These are phyloP conservation scores for Polymyxa betae DNA, from an alignment of 208 protist genomes.

Conservation along the genomic window DNA sequence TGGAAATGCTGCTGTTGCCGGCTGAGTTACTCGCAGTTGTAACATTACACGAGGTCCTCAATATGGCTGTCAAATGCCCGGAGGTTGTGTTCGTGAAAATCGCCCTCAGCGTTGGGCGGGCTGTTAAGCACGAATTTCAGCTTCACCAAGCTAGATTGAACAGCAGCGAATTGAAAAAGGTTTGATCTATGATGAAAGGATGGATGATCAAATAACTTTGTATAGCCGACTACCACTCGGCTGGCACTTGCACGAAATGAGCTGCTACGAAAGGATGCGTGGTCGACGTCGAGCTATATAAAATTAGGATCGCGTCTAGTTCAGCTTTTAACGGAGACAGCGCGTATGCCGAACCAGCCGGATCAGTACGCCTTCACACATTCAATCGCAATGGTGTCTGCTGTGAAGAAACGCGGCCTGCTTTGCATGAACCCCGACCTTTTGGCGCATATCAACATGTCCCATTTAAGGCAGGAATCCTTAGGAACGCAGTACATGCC, in stretches of 20 bases:
- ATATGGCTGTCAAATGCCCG: background rate
- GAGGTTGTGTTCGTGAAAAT: background rate
- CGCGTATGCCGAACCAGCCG: background rate
- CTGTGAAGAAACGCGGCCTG: background rate
- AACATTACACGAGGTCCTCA: conserved; percentile 40
- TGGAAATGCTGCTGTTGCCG: background rate
- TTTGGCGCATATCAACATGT: background rate
- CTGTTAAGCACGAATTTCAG: background rate
- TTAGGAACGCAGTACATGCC: conserved; percentile 41
- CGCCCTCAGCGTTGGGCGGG: background rate
- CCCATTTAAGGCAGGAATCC: background rate
- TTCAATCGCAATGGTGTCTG: background rate
- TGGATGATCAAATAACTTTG: background rate
- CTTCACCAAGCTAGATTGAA: background rate
- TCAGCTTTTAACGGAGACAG: background rate
- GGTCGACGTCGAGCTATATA: conserved; percentile 20
- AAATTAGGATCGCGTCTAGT: conserved; percentile 42
- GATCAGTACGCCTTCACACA: background rate
- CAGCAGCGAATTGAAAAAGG: background rate
- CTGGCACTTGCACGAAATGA: background rate
- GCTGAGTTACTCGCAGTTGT: conserved; percentile 3
- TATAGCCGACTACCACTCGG: background rate
- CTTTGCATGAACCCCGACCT: background rate
- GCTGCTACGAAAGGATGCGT: background rate
- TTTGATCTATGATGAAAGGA: background rate